These are phyloP conservation scores for Amanita rubescens DNA, from an alignment of 768 basidiomycete genomes.

Conservation along the genomic window DNA sequence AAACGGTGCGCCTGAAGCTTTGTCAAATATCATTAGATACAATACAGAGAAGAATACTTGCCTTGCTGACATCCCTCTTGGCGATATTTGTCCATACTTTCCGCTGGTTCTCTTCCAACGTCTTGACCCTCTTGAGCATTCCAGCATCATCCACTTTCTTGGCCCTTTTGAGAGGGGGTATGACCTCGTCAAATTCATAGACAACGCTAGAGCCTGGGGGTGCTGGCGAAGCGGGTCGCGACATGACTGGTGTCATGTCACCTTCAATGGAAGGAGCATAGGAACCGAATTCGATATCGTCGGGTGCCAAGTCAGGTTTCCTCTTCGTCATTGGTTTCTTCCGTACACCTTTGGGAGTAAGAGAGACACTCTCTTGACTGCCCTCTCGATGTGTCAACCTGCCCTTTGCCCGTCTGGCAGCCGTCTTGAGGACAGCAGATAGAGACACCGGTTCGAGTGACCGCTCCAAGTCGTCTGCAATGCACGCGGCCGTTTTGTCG, in stretches of 20 bases:
- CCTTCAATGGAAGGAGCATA: constrained; percentile 53
- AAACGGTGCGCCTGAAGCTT: constrained; percentile 69
- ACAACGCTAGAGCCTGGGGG: constrained; percentile 51
- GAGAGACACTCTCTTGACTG: constrained; percentile 51
- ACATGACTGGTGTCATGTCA: constrained; percentile 65
- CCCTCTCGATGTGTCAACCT: constrained; percentile 44
- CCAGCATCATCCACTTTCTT: constrained; percentile 69
- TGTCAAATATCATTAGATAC: background rate
- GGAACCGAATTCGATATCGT: constrained; percentile 42
- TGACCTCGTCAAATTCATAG: constrained; percentile 62
- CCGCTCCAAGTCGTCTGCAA: constrained; percentile 44
- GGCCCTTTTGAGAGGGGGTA: constrained; percentile 67
- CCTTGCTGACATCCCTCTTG: constrained; percentile 77
- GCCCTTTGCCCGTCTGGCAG: constrained; percentile 46
- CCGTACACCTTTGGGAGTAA: constrained; percentile 42
- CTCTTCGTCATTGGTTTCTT: constrained; percentile 52
- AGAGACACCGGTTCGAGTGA: constrained; percentile 30
- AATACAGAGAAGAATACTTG: constrained; percentile 18
- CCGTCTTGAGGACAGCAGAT: constrained; percentile 20
- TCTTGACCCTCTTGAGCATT: constrained; percentile 68
- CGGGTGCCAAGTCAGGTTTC: constrained; percentile 46
- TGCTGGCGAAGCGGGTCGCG: constrained; percentile 64
- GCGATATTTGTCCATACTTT: constrained; percentile 92
- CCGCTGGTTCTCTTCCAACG: constrained; percentile 75
- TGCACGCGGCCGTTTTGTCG: constrained; percentile 29